Conservation (phyloP, 1,284 basidiomycete species). For the Puccinia triticina region DNA sequence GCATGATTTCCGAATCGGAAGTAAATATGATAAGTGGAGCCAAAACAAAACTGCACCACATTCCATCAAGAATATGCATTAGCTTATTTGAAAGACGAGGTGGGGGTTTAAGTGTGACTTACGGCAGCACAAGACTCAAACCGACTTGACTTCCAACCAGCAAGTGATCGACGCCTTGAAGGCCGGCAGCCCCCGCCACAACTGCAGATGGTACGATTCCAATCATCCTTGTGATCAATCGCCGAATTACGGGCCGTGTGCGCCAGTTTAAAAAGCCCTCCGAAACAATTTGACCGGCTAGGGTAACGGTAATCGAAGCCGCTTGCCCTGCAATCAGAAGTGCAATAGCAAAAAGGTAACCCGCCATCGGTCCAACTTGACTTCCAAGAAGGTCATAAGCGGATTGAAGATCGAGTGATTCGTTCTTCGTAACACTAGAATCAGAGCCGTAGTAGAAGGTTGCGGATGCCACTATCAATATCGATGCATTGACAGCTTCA, state of each 20-base stretch:
- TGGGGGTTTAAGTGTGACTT: neutral
- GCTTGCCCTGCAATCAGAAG: slow-evolving; percentile 85
- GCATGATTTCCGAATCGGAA: slow-evolving; percentile 31
- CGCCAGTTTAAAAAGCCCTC: slow-evolving; percentile 94
- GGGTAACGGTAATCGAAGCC: slow-evolving; percentile 86
- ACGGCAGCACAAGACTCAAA: slow-evolving; percentile 84
- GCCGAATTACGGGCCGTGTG: slow-evolving; percentile 77
- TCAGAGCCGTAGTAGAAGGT: slow-evolving; percentile 65
- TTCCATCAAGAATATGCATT: neutral
- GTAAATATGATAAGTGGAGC: slow-evolving; percentile 45
- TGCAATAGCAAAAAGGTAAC: slow-evolving; percentile 80
- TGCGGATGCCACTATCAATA: slow-evolving; percentile 66
- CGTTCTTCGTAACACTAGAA: slow-evolving; percentile 53
- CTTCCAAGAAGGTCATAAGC: slow-evolving; percentile 73
- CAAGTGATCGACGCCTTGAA: slow-evolving; percentile 74
- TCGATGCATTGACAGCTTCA: slow-evolving; percentile 56
- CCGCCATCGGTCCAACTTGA: slow-evolving; percentile 73
- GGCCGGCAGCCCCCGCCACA: slow-evolving; percentile 76
- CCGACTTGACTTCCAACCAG: slow-evolving; percentile 86
- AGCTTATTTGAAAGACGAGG: neutral
- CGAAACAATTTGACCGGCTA: slow-evolving; percentile 86
- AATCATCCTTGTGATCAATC: slow-evolving; percentile 79
- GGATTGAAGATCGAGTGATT: slow-evolving; percentile 70
- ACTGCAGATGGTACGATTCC: slow-evolving; percentile 83
- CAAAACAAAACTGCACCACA: slow-evolving; percentile 38